A percentile compares a stretch with the other conserved stretches of the same genome.
phyloP scores from a whole-genome alignment of 805 yeast species.

The Kodamaea lidongshanica region DNA sequence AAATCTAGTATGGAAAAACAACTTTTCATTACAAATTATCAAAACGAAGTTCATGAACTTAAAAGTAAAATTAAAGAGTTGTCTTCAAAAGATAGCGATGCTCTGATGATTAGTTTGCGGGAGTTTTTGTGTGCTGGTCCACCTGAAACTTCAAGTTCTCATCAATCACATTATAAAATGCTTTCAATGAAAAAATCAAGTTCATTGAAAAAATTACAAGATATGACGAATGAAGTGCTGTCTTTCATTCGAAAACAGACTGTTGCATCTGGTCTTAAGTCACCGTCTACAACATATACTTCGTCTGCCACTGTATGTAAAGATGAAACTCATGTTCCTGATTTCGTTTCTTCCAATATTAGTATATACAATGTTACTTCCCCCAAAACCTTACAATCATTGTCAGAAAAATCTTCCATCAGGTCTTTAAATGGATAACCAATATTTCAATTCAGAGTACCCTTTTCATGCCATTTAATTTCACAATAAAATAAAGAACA shows the following conservation, averaged over 20 bases:
- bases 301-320: conserved; percentile 4
- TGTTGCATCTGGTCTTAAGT: conserved; percentile 12
- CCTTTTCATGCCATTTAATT: too few species aligned
- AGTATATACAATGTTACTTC: conserved; percentile 7
- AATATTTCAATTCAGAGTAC: too few species aligned
- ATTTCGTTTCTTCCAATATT: neutral
- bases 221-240: conserved; percentile 18
- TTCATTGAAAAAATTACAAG: conserved; percentile 28
- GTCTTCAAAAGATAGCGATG: conserved; percentile 3
- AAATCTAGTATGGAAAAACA: conserved; percentile 19
- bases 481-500: too few species aligned
- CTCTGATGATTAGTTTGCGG: conserved; percentile 20
- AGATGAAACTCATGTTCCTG: too few species aligned
- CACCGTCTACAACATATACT: conserved; percentile 19
- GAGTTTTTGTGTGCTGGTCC: conserved; percentile 23
- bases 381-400: conserved; percentile 8
- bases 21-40: conserved; percentile 25
- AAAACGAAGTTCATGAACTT: conserved; percentile 23
- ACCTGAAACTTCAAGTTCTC: conserved; percentile 9
- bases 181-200: conserved; percentile 17
- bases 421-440: conserved; percentile 2
- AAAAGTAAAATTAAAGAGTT: conserved; percentile 5
- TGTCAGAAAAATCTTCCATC: conserved; percentile 2
- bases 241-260: conserved; percentile 11
- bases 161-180: neutral